Evolutionary conservation across 164 flowering plant species (phyloP).

Genomic region (Dillenia turbinata): DNA sequence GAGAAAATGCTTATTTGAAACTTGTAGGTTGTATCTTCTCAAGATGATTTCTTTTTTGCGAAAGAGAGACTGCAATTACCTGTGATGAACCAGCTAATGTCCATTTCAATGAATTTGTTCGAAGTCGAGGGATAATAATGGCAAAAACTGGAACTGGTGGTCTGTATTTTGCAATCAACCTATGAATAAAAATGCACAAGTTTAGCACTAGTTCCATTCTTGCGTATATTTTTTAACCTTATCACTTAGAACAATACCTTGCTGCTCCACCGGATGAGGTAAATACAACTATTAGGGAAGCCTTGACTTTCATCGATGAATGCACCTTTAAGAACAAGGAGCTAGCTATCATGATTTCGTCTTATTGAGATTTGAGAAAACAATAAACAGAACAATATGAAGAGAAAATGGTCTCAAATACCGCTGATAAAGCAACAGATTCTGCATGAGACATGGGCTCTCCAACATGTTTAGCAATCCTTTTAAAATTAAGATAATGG

Average conservation of each 20-base stretch:
- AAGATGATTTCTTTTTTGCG: too few species aligned
- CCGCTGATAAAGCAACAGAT: slow-evolving; percentile 60
- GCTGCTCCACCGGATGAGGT: slow-evolving; percentile 54
- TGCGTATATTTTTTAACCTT: neutral
- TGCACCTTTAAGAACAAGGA: slow-evolving; percentile 28
- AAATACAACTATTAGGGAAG: slow-evolving; percentile 47
- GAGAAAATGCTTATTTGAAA: neutral
- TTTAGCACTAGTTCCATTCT: neutral
- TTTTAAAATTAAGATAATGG: slow-evolving; percentile 36
- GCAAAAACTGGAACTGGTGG: slow-evolving; percentile 46
- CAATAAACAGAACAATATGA: neutral
- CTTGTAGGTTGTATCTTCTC: neutral
- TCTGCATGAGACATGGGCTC: slow-evolving; percentile 49
- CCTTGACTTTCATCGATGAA: slow-evolving; percentile 39
- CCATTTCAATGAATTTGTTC: slow-evolving; percentile 31
- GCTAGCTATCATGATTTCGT: neutral
- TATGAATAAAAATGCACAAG: slow-evolving; percentile 3
- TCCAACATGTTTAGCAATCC: slow-evolving; percentile 28
- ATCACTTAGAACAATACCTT: slow-evolving; percentile 19
- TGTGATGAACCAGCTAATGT: slow-evolving; percentile 36
- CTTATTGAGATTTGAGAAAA: neutral
- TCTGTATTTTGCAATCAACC: slow-evolving; percentile 54
- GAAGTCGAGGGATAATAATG: slow-evolving; percentile 36
- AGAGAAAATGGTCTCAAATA: slow-evolving; percentile 13
- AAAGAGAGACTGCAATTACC: slow-evolving; percentile 16